phyloP scores from a whole-genome alignment of 306 rosid genomes.

The Castanea sativa region DNA sequence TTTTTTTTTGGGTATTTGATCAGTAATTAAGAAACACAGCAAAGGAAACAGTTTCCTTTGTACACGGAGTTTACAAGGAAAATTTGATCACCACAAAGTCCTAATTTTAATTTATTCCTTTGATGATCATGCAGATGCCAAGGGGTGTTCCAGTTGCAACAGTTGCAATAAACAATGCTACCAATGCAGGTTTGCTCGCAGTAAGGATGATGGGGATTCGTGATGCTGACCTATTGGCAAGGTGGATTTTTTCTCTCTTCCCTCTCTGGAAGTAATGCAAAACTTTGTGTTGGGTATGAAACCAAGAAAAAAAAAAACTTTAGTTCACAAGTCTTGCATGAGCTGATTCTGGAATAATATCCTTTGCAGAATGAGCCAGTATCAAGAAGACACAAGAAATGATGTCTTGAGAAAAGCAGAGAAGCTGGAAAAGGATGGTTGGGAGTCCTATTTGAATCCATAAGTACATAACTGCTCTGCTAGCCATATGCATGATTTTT shows the following conservation, averaged over 20 bases:
- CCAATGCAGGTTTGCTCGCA: constrained; percentile 81
- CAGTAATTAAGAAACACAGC: too few species aligned
- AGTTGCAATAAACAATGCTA: constrained; percentile 78
- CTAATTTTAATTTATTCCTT: not conserved
- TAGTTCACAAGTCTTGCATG: not conserved
- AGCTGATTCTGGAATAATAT: constrained; percentile 5
- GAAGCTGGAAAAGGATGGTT: constrained; percentile 60
- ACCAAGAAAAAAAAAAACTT: not conserved
- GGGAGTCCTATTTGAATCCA: constrained; percentile 51
- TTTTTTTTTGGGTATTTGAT: too few species aligned
- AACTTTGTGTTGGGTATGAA: not conserved
- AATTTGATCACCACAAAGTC: not conserved
- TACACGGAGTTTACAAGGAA: too few species aligned
- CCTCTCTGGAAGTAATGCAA: not conserved
- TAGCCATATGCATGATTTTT: constrained; percentile 2
- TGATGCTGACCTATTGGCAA: constrained; percentile 43
- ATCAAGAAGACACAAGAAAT: constrained; percentile 61
- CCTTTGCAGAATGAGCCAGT: constrained; percentile 67
- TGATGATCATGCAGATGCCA: constrained; percentile 65
- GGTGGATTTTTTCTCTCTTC: constrained; percentile 31
- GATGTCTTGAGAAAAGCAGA: constrained; percentile 66
- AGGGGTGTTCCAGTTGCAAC: constrained; percentile 89
- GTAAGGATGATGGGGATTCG: constrained; percentile 55
- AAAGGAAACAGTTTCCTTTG: too few species aligned
- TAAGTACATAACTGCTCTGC: constrained; percentile 17